phyloP scores from a whole-genome alignment of 78 protist genomes.

The Trichosphaerium sp. region DNA sequence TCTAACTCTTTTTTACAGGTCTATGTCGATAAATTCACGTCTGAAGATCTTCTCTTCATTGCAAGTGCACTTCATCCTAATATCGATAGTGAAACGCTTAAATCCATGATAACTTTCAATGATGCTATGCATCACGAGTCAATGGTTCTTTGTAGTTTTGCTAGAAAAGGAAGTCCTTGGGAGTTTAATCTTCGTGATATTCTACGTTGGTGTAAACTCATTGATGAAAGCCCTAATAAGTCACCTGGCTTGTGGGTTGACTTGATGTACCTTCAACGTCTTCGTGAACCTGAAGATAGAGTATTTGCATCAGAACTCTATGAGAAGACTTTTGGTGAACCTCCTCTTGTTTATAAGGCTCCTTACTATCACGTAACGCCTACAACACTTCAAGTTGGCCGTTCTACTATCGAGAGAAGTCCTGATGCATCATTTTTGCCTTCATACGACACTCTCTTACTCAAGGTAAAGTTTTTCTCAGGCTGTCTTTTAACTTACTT shows the following conservation, averaged over 20 bases:
- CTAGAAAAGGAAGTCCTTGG: constrained; percentile 92
- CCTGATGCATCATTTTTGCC: too few relatives aligned
- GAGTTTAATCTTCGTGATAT: constrained; percentile 98
- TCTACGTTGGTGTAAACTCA: constrained; percentile 84
- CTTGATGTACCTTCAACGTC: constrained; percentile 67
- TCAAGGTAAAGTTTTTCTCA: too few relatives aligned
- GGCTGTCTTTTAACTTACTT: too few relatives aligned
- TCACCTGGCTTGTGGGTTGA: constrained; percentile 42
- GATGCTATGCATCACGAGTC: constrained; percentile 25
- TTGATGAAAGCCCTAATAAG: not conserved
- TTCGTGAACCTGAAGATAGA: constrained; percentile 77
- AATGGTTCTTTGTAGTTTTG: constrained; percentile 33
- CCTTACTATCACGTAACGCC: constrained; percentile 32
- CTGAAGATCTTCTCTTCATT: constrained; percentile 62
- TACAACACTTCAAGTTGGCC: constrained; percentile 33
- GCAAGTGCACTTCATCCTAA: constrained; percentile 25
- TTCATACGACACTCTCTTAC: too few relatives aligned
- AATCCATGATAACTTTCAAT: constrained; percentile 63
- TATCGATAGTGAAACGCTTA: not conserved
- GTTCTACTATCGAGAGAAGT: not conserved
- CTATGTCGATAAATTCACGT: constrained; percentile 51
- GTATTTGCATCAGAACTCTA: constrained; percentile 17
- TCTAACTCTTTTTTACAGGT: constrained; percentile 26
- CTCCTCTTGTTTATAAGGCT: not conserved
- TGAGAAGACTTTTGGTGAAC: constrained; percentile 10